Base-by-base conservation (phyloP, 495 filamentous ascomycete genomes). In the Lasiosphaeris hirsuta region DNA sequence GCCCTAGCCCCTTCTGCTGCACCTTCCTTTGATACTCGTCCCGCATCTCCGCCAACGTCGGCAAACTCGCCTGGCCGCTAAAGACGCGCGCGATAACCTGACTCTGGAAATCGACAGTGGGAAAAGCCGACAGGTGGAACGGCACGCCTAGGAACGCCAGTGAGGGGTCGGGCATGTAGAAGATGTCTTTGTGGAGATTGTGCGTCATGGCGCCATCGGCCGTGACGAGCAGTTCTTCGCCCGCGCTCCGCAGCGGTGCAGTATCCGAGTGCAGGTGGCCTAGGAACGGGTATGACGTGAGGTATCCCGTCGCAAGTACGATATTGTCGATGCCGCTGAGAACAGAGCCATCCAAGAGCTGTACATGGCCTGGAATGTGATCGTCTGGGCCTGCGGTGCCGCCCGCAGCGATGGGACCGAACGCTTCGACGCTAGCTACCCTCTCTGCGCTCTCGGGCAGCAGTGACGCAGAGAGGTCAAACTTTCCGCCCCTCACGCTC, bases 111-210 rank as follows among this genome's bases (percentile, higher is more conserved):
- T 88, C 85, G 49, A 86, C 86, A 7, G 86, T 70, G 0, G 84
- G 80, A 56, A 87, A 88, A 0, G 84, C 84, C 0, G 82, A 82
- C 0, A 79, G 80, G 44, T 84, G 78, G 63, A 82, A 84, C 0
- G 84, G 79, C 0, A 85, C 74, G 0, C 85, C 85, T 7, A 88
- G 70, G 59, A 88, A 86, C 0, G 75, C 76, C 11, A 88, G 63
- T 0, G 83, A 79, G 0, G 85, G 83, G 51, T 87, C 84, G 0
- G 78, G 75, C 42, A 87, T 87, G 60, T 85, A 88, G 62, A 87
- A 87, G 3, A 87, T 81, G 57, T 88, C 84, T 40, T 81, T 79
- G 68, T 87, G 81, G 4, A 88, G 59, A 61, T 90, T 88, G 63
- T 88, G 84, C n/a, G 84, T 63, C 63, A 83, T 84, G 3, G 73